These are phyloP conservation scores for Penicillium freii DNA, from an alignment of 2,329 filamentous ascomycete genomes.

Conservation along the genomic window DNA sequence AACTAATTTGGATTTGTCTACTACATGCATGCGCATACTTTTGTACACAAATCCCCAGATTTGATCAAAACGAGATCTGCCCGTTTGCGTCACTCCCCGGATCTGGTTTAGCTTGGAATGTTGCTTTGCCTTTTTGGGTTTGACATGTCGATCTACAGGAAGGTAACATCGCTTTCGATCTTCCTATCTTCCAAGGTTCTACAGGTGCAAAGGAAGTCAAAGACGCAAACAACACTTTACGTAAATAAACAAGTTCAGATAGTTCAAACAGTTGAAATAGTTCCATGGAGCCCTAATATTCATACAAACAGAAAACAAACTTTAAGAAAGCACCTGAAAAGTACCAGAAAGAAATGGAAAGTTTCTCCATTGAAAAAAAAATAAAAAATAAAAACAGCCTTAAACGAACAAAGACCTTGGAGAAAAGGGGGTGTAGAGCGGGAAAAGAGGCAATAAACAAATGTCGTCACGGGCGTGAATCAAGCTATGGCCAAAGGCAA, in stretches of 20 bases:
- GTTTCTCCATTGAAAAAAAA: not conserved
- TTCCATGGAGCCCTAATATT: conserved; percentile 15
- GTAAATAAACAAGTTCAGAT: conserved; percentile 21
- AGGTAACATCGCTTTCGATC: not conserved
- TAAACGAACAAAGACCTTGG: not conserved
- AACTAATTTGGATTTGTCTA: not conserved
- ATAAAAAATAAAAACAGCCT: not conserved
- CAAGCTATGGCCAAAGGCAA: not conserved
- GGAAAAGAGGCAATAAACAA: conserved; percentile 9
- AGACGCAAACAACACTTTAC: conserved; percentile 23
- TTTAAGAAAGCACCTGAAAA: conserved; percentile 6
- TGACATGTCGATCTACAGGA: conserved; percentile 23
- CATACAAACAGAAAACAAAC: conserved; percentile 17
- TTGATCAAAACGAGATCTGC: not conserved
- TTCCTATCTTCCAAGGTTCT: not conserved
- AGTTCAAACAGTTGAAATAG: not conserved
- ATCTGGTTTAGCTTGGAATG: conserved; percentile 28
- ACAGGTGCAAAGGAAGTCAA: not conserved
- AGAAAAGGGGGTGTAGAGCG: conserved; percentile 5
- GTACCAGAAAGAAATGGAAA: conserved; percentile 10
- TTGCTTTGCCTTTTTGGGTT: conserved; percentile 20
- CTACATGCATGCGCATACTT: not conserved
- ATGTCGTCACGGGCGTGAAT: conserved; percentile 22
- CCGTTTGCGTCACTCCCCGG: conserved; percentile 29
- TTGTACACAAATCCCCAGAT: not conserved